These are phyloP conservation scores for Sphagnurus paluster DNA, from an alignment of 1,284 basidiomycete species.

Conservation along the genomic window DNA sequence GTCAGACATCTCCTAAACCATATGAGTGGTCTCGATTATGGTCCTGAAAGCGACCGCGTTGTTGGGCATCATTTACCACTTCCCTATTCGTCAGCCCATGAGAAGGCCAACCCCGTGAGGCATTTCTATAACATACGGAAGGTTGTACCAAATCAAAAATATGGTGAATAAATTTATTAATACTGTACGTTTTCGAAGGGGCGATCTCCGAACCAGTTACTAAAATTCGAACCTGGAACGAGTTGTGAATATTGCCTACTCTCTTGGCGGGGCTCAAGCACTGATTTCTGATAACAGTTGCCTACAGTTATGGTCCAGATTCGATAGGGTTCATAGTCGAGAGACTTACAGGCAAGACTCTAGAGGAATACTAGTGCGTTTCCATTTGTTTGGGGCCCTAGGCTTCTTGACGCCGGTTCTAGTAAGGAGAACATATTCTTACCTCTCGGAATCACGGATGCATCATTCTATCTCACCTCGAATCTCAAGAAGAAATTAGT, in stretches of 20 bases:
- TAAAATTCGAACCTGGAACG: slow-evolving; percentile 18
- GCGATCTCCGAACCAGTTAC: slow-evolving; percentile 4
- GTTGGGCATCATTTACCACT: slow-evolving; percentile 1
- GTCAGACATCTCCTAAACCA: slow-evolving; percentile 24
- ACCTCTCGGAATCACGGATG: slow-evolving; percentile 29
- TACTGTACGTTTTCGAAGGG: not conserved
- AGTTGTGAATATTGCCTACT: slow-evolving; percentile 10
- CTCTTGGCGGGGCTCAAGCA: not conserved
- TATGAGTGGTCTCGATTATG: slow-evolving; percentile 23
- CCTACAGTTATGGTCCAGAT: slow-evolving; percentile 13
- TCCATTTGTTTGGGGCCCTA: not conserved
- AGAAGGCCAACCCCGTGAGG: slow-evolving; percentile 18
- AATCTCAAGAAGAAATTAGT: slow-evolving; percentile 24
- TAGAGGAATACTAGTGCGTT: slow-evolving; percentile 12
- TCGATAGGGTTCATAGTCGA: slow-evolving; percentile 14
- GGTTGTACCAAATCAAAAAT: slow-evolving; percentile 9
- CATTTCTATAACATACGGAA: slow-evolving; percentile 21
- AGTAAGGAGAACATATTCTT: slow-evolving; percentile 28
- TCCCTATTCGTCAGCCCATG: slow-evolving; percentile 9
- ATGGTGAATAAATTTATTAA: not conserved
- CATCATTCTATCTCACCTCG: slow-evolving; percentile 31
- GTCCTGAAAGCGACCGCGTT: slow-evolving; percentile 1
- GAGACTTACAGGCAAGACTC: slow-evolving; percentile 12
- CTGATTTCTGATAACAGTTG: slow-evolving; percentile 3
- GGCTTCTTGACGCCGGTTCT: not conserved